Evolutionary conservation across 495 filamentous ascomycete genomes (phyloP), one percentile per base, ranked within the genome.

Genomic region (Tuber brumale): DNA sequence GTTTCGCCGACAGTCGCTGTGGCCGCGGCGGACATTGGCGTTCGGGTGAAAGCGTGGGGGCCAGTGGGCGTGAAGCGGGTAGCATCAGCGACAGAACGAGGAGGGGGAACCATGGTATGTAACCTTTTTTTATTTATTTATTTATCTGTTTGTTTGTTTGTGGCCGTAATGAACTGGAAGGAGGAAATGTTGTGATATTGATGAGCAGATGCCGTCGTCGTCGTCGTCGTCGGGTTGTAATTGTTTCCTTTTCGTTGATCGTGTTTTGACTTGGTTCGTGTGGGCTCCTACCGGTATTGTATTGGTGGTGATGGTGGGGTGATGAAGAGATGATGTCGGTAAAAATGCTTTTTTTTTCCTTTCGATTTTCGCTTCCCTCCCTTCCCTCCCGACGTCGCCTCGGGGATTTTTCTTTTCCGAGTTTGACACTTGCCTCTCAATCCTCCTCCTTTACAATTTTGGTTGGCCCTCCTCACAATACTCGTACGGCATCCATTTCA

Each of bases 11-110:
- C 61, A 79, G 83, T 81, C 77, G 76, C 10, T 81, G 84, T 76
- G 77, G 85, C 69, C 45, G 86, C 82, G 27, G 79, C 37, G 73
- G 61, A 44, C 71, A 77, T 35, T 66, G 44, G 77, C 61, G 70
- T 77, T 73, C 71, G 83, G 79, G 92, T 90, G 84, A 88, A 88
- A 78, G 93, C 94, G 87, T 97, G 94, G 23, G 94, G 94, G 72
- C 91, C 92, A 61, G 93, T 97, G 44, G 94, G 89, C 72, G 95
- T 98, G 88, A 99, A 99, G 77, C 95, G 90, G 83, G 95, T 99
- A 76, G 95, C 94, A 86, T 97, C 95, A 79, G 90, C 90, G 83
- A 94, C 91, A 85, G 92, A 94, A 84, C 95, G 94, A 80, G 94
- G 89, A 31, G 57, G 16, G 35, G 81, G 81, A 51, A 74, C 19